Conservation (phyloP, 768 basidiomycete genomes). For the Leccinum barrowsii region DNA sequence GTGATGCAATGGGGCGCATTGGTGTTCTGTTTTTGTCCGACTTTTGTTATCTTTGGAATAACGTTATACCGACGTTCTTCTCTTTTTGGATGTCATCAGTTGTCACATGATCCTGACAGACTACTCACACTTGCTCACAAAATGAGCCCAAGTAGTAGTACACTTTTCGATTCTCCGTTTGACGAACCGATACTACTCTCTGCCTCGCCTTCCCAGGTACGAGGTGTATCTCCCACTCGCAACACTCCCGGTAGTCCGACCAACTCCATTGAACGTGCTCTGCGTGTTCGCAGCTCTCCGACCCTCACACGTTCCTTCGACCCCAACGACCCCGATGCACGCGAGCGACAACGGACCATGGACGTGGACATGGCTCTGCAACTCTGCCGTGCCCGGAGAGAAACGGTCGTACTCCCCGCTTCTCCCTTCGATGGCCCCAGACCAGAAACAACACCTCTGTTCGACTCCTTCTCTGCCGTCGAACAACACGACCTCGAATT, state of each 20-base stretch:
- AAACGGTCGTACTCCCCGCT: conserved; percentile 45
- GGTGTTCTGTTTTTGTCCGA: too few species aligned
- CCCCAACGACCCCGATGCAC: conserved; percentile 66
- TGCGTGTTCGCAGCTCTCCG: conserved; percentile 56
- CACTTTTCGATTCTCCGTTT: conserved; percentile 37
- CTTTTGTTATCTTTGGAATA: too few species aligned
- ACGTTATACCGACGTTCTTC: not conserved
- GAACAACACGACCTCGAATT: conserved; percentile 48
- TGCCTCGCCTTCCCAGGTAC: conserved; percentile 42
- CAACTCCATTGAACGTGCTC: conserved; percentile 37
- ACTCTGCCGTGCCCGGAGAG: conserved; percentile 66
- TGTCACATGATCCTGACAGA: not conserved
- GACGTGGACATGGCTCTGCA: conserved; percentile 92
- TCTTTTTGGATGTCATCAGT: not conserved
- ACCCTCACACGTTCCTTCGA: conserved; percentile 60
- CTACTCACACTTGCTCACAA: not conserved
- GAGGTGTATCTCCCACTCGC: conserved; percentile 35
- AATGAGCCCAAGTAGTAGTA: conserved; percentile 12
- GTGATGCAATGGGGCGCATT: not conserved
- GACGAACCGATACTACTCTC: conserved; percentile 32
- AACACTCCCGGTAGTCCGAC: conserved; percentile 36
- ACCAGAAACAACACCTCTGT: conserved; percentile 31
- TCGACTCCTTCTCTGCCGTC: conserved; percentile 43
- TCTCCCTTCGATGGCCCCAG: conserved; percentile 32
- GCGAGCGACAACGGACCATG: conserved; percentile 89